A percentile compares a stretch with the other conserved stretches of the same genome.
Evolutionary conservation across 2,329 filamentous ascomycete genomes (phyloP).

Genomic region (Sarocladium kiliense): DNA sequence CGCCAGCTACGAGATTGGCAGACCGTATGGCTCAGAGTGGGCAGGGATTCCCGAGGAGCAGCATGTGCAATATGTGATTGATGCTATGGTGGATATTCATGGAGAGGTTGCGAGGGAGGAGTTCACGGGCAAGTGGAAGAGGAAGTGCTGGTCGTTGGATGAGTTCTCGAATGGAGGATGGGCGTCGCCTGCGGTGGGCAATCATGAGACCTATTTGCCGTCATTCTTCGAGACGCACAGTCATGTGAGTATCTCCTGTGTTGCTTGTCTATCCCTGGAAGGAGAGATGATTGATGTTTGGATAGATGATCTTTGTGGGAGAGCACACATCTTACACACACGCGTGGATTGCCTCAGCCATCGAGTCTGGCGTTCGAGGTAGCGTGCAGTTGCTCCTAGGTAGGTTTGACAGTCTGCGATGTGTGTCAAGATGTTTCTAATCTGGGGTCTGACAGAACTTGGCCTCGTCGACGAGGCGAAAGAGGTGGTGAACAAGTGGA

Average conservation of each 20-base stretch:
- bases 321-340: conserved; percentile 70
- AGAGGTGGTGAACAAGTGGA: conserved; percentile 10
- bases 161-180: conserved; percentile 58
- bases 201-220: conserved; percentile 65
- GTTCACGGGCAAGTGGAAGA: conserved; percentile 60
- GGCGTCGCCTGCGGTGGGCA: conserved; percentile 54
- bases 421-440: not conserved
- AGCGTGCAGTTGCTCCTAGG: conserved; percentile 57
- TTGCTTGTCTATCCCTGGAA: too few relatives aligned
- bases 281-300: too few relatives aligned
- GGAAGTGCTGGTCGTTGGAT: conserved; percentile 62
- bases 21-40: conserved; percentile 32
- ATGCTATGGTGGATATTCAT: conserved; percentile 65
- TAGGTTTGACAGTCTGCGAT: not conserved
- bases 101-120: conserved; percentile 50
- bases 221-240: conserved; percentile 65
- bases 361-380: conserved; percentile 63
- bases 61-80: conserved; percentile 57
- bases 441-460: conserved; percentile 12
- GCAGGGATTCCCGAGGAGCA: conserved; percentile 48
- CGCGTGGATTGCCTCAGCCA: conserved; percentile 62
- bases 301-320: conserved; percentile 57
- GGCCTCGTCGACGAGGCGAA: conserved; percentile 18
- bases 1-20: conserved; percentile 49
- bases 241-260: conserved; percentile 18